Evolutionary conservation across 75 land plant species (phyloP).

Genomic region (Cunninghamia lanceolata): DNA sequence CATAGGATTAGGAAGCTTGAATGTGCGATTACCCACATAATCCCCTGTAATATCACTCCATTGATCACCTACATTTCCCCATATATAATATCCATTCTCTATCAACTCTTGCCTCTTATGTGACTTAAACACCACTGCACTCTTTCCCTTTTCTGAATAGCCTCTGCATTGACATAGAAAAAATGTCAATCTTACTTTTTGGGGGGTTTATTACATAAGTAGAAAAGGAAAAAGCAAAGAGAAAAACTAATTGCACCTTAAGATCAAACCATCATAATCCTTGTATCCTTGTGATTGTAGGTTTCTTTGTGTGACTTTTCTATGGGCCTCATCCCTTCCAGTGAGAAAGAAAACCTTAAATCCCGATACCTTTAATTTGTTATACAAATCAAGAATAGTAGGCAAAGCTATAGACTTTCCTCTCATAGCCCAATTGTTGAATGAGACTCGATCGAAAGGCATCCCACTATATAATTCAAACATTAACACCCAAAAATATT

Average conservation of each 20-base stretch:
- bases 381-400: constrained; percentile 25
- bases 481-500: constrained; percentile 35
- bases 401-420: constrained; percentile 41
- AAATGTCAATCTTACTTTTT: not conserved
- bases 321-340: constrained; percentile 49
- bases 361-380: constrained; percentile 22
- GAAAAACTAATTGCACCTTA: constrained; percentile 46
- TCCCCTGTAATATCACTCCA: constrained; percentile 88
- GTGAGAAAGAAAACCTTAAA: constrained; percentile 46
- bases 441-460: constrained; percentile 40
- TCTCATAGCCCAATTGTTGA: constrained; percentile 35
- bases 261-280: constrained; percentile 55
- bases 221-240: not conserved
- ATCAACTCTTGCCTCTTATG: constrained; percentile 49
- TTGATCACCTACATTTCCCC: constrained; percentile 87
- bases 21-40: constrained; percentile 58
- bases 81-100: constrained; percentile 65
- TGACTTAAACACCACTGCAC: constrained; percentile 66
- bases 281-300: constrained; percentile 53
- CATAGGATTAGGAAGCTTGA: constrained; percentile 96
- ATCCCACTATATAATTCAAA: constrained; percentile 26
- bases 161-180: constrained; percentile 26
- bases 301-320: constrained; percentile 42
- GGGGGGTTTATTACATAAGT: not conserved
- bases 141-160: constrained; percentile 27